phyloP scores from a whole-genome alignment of 2,329 filamentous ascomycete genomes.

The Raffaelea arxii region DNA sequence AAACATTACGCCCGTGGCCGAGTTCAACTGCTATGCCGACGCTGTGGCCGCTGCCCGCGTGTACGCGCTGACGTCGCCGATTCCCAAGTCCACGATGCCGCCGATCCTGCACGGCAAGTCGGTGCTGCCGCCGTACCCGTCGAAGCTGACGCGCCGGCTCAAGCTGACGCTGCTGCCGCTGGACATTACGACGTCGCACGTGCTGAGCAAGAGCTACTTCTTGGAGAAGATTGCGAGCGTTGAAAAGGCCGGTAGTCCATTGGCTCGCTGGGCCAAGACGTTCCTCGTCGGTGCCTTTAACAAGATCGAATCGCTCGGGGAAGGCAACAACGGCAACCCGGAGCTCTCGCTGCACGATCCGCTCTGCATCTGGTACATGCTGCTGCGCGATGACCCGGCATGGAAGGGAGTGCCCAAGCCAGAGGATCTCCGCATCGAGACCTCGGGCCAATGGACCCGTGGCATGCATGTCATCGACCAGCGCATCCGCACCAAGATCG shows the following conservation, averaged over 20 bases:
- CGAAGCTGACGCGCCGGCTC: slow-evolving; percentile 50
- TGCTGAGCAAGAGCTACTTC: slow-evolving; percentile 54
- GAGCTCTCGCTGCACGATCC: slow-evolving; percentile 67
- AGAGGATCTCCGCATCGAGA: slow-evolving; percentile 86
- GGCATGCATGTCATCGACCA: slow-evolving; percentile 84
- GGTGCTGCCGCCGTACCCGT: slow-evolving; percentile 52
- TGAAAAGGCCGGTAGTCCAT: slow-evolving; percentile 54
- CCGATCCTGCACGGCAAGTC: slow-evolving; percentile 43
- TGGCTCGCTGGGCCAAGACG: slow-evolving; percentile 63
- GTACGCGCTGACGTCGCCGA: slow-evolving; percentile 65
- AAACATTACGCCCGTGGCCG: slow-evolving; percentile 76
- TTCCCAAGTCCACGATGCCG: slow-evolving; percentile 72
- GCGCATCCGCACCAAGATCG: slow-evolving; percentile 47
- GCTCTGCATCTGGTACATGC: slow-evolving; percentile 67
- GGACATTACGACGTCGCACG: slow-evolving; percentile 66
- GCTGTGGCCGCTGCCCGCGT: slow-evolving; percentile 66
- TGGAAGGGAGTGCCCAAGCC: slow-evolving; percentile 49
- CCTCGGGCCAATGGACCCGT: slow-evolving; percentile 84
- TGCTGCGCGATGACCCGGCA: slow-evolving; percentile 47
- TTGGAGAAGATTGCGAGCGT: slow-evolving; percentile 42
- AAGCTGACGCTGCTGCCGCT: slow-evolving; percentile 65
- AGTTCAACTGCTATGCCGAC: slow-evolving; percentile 96
- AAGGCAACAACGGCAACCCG: slow-evolving; percentile 46
- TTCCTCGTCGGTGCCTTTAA: slow-evolving; percentile 63
- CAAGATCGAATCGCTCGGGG: slow-evolving; percentile 56